Evolutionary conservation across 306 rosid genomes (phyloP).

Genomic region (Mucuna pruriens): DNA sequence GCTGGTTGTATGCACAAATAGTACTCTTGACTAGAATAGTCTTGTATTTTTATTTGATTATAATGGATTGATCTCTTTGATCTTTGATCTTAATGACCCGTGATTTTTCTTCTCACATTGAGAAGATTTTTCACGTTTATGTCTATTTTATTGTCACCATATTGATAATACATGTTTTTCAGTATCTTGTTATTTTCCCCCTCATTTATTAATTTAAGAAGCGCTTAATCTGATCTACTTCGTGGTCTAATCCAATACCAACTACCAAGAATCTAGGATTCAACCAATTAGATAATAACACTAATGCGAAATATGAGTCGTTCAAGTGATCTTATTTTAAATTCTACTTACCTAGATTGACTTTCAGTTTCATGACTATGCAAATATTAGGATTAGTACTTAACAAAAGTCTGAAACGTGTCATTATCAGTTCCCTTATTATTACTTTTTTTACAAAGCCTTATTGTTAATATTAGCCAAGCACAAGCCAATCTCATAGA

Average conservation of each 20-base stretch:
- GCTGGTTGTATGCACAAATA: too few relatives aligned
- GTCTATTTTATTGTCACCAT: too few relatives aligned
- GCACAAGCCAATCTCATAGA: constrained; percentile 2
- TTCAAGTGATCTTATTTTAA: neutral
- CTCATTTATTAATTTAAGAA: neutral
- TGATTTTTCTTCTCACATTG: too few relatives aligned
- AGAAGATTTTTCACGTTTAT: too few relatives aligned
- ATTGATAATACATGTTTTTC: too few relatives aligned
- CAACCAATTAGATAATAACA: neutral
- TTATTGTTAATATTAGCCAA: neutral
- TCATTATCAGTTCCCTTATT: constrained; percentile 32
- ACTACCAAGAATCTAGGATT: constrained; percentile 12
- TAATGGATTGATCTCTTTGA: too few relatives aligned
- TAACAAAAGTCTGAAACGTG: neutral
- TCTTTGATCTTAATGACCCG: too few relatives aligned
- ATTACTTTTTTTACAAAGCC: neutral
- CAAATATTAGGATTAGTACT: neutral
- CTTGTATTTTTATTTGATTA: too few relatives aligned
- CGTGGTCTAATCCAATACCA: constrained; percentile 41
- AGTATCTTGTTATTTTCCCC: too few relatives aligned
- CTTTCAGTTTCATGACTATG: neutral
- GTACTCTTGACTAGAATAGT: too few relatives aligned
- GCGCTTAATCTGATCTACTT: constrained; percentile 41
- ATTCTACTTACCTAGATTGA: neutral
- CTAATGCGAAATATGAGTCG: neutral